These are phyloP conservation scores for Diplodia seriata DNA, from an alignment of 2,329 filamentous ascomycete genomes.

Conservation along the genomic window DNA sequence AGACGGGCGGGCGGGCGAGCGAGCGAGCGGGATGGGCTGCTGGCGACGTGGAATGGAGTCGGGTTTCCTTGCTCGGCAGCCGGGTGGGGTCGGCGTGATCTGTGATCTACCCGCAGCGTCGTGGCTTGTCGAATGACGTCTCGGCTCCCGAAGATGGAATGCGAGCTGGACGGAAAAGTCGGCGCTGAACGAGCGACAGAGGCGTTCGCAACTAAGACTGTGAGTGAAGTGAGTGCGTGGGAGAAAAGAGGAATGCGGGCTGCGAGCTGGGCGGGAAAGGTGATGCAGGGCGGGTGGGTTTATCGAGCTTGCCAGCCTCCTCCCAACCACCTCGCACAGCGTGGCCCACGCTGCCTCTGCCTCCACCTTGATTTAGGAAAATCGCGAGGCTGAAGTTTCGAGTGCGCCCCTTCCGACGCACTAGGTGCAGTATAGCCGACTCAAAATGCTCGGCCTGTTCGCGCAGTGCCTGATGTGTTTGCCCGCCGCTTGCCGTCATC, in stretches of 20 bases:
- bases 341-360: slow-evolving; percentile 20
- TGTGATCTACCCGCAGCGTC: slow-evolving; percentile 18
- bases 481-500: not conserved
- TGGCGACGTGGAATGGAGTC: slow-evolving; percentile 6
- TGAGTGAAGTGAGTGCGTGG: slow-evolving; percentile 10
- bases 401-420: slow-evolving; percentile 1
- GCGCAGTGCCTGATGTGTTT: not conserved
- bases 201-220: slow-evolving; percentile 16
- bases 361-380: slow-evolving; percentile 21
- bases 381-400: slow-evolving; percentile 21
- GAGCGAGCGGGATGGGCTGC: slow-evolving; percentile 11
- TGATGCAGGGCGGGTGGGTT: slow-evolving; percentile 28
- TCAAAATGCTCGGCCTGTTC: not conserved
- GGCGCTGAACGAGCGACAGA: slow-evolving; percentile 29
- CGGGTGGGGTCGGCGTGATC: slow-evolving; percentile 14
- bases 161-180: not conserved
- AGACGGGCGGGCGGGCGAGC: not conserved
- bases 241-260: slow-evolving; percentile 22
- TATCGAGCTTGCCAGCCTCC: slow-evolving; percentile 27
- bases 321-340: slow-evolving; percentile 23
- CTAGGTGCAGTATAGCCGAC: not conserved
- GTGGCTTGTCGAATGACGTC: slow-evolving; percentile 5
- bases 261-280: slow-evolving; percentile 1
- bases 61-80: not conserved
- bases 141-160: not conserved